Conservation (phyloP, 257 asterid species). For the Leptodermis oblonga region DNA sequence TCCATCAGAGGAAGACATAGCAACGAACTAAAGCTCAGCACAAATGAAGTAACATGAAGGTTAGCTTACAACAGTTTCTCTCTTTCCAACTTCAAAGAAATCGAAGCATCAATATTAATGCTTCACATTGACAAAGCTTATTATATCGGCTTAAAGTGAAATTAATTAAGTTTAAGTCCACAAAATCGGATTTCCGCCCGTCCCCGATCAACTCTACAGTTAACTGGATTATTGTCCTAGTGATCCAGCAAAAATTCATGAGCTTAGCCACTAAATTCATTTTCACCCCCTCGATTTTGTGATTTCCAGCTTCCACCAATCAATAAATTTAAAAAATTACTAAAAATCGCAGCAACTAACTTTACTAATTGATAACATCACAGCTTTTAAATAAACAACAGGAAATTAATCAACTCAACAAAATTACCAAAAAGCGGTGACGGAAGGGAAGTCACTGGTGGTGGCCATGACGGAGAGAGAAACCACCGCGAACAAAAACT, state of each 20-base stretch:
- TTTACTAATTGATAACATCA: not conserved
- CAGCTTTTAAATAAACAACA: too few relatives aligned
- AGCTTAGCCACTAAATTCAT: not conserved
- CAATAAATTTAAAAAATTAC: not conserved
- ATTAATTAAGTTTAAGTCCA: too few relatives aligned
- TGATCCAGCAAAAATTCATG: constrained; percentile 7
- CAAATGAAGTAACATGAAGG: not conserved
- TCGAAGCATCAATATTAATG: not conserved
- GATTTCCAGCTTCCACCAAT: not conserved
- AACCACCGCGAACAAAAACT: constrained; percentile 66
- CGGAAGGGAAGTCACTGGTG: constrained; percentile 94
- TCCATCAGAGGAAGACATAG: not conserved
- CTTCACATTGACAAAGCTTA: not conserved
- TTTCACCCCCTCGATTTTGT: not conserved
- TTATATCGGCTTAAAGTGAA: not conserved
- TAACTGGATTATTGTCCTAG: not conserved
- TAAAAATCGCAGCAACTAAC: not conserved
- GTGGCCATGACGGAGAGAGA: constrained; percentile 87
- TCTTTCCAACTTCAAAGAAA: not conserved
- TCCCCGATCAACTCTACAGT: too few relatives aligned
- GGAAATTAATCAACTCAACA: not conserved
- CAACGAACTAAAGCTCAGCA: not conserved
- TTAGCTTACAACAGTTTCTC: not conserved
- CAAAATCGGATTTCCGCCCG: not conserved
- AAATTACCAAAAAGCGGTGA: constrained; percentile 90